phyloP scores from a whole-genome alignment of 352 stramenopile species.

The Phytophthora tentaculata region DNA sequence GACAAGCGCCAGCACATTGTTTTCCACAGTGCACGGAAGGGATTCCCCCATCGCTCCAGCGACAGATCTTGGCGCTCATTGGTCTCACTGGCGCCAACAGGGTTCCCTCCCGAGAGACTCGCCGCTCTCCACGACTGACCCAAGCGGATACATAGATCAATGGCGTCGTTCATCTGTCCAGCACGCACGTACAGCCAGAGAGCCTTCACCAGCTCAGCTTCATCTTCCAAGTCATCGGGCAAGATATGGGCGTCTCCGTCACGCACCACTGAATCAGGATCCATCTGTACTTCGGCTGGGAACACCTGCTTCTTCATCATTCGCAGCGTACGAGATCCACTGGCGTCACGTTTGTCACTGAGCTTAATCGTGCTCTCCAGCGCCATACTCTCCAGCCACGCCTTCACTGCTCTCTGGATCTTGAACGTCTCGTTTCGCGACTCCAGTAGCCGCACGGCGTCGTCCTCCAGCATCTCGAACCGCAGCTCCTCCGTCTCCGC shows the following conservation, averaged over 20 bases:
- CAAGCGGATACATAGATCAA: conserved; percentile 76
- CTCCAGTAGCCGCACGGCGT: conserved; percentile 71
- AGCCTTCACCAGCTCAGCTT: conserved; percentile 75
- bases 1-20: conserved; percentile 87
- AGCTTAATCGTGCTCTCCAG: conserved; percentile 69
- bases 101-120: conserved; percentile 70
- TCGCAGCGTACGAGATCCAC: conserved; percentile 65
- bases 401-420: conserved; percentile 75
- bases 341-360: conserved; percentile 58
- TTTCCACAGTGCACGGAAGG: conserved; percentile 85
- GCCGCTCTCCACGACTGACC: conserved; percentile 83
- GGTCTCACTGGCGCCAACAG: conserved; percentile 60
- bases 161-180: conserved; percentile 65
- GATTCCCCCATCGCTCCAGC: conserved; percentile 83
- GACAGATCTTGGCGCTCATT: conserved; percentile 53
- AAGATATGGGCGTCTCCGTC: conserved; percentile 69
- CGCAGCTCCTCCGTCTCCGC: conserved; percentile 49
- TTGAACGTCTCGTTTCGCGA: conserved; percentile 67
- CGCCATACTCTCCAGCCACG: conserved; percentile 85
- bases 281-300: conserved; percentile 49
- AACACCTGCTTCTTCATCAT: conserved; percentile 62
- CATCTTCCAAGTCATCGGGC: conserved; percentile 82
- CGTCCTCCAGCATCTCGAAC: conserved; percentile 84
- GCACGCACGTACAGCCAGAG: conserved; percentile 81
- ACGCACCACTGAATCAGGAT: conserved; percentile 73